Evolutionary conservation across 164 flowering plant species (phyloP), one percentile per base, ranked within the genome.

Genomic region (Vitis riparia): DNA sequence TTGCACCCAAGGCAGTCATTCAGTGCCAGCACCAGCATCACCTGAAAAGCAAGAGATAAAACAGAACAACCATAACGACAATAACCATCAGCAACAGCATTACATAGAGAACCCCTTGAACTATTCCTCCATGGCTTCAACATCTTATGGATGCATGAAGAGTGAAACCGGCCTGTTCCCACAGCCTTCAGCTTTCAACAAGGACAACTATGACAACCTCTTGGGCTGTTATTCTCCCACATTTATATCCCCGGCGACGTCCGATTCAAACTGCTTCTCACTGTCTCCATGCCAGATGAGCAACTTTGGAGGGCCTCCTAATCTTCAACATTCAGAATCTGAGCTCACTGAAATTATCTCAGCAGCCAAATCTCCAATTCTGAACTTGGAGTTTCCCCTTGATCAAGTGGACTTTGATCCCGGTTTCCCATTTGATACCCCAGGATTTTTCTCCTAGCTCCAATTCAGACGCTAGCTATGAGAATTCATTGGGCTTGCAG

Each of bases 231-330:
- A 75, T 68, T 71, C 83, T 29, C 79, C 87, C 0, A 27, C 88
- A 2, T 86, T 86, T 56, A 14, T 82, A 49, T 87, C 94, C 58
- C 91, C 96, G 11, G 78, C 89, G 3, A 80, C 94, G 37, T 85
- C 91, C 2, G 94, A 74, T 71, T 78, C 92, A 51, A 86, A 75
- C 77, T 85, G 80, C 78, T 83, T 76, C 76, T 76, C 85, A 0
- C 52, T 73, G 58, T 75, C 80, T 3, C 79, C 87, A 2, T 69
- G 65, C 79, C 79, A 73, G 49, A 75, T 69, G 79, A 78, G 68
- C 72, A 71, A 65, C 74, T 69, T 72, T 27, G 83, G 77, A 67
- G 78, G 74, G 57, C 16, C 58, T 61, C 71, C 70, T 2, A 67
- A 65, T 61, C 56, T 69, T 23, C 87, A 78, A 15, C 69, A 60